phyloP scores from a whole-genome alignment of 169 alveolate genomes.

The Plasmodium knowlesi region DNA sequence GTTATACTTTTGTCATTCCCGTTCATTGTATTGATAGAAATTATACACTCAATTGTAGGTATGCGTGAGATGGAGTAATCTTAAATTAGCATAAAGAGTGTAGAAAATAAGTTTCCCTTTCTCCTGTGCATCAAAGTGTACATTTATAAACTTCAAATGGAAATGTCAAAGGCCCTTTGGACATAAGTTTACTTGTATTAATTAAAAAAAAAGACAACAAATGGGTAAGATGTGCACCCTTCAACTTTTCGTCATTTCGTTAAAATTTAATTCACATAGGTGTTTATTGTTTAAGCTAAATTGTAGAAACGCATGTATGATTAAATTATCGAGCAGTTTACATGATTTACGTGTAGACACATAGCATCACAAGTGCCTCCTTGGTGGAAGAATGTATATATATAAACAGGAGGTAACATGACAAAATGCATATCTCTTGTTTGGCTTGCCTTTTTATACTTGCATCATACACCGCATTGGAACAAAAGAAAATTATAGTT shows the following conservation, averaged over 20 bases:
- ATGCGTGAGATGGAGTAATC: not conserved
- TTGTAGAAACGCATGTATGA: not conserved
- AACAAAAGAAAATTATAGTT: not conserved
- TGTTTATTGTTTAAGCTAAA: not conserved
- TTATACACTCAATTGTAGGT: not conserved
- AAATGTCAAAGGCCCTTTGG: constrained; percentile 1
- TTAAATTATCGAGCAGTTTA: not conserved
- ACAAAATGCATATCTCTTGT: not conserved
- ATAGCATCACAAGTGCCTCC: not conserved
- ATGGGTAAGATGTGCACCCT: not conserved
- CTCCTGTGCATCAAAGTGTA: not conserved
- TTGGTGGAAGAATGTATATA: not conserved
- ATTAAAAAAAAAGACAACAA: not conserved
- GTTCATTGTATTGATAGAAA: constrained; percentile 7
- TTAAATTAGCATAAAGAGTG: constrained; percentile 7
- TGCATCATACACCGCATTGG: not conserved
- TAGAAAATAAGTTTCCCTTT: not conserved
- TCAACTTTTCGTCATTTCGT: not conserved
- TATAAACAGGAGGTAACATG: not conserved
- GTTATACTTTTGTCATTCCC: not conserved
- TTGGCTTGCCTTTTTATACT: not conserved
- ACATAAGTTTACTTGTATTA: not conserved
- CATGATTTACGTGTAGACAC: not conserved
- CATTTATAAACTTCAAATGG: not conserved
- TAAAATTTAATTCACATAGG: not conserved